These are phyloP conservation scores for Erysimum cheiri DNA, from an alignment of 441 rosid genomes.

Conservation along the genomic window DNA sequence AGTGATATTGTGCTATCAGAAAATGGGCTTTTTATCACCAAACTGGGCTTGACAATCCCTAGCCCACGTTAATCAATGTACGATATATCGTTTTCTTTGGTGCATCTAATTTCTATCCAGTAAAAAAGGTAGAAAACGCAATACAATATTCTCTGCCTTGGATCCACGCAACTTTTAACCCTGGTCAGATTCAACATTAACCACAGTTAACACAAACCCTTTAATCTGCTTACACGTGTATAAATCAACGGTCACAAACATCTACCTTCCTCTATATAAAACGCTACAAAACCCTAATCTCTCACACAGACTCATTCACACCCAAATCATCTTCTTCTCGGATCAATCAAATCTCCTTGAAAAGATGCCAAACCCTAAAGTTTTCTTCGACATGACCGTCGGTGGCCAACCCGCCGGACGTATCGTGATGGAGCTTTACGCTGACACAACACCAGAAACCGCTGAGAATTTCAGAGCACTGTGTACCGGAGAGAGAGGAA, in stretches of 20 bases:
- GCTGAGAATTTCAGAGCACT: constrained; percentile 92
- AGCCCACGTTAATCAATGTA: background rate
- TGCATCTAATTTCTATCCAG: constrained; percentile 6
- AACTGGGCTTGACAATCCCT: background rate
- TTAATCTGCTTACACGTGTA: constrained; percentile 55
- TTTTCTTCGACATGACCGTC: constrained; percentile 75
- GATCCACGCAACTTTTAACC: constrained; percentile 45
- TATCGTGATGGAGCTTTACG: constrained; percentile 86
- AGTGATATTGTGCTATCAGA: too few species aligned
- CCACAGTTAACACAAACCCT: constrained; percentile 24
- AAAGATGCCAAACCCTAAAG: constrained; percentile 66
- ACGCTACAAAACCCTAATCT: constrained; percentile 42
- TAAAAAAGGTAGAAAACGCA: constrained; percentile 25
- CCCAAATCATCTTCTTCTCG: constrained; percentile 1
- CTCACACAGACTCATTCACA: background rate
- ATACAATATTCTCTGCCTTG: constrained; percentile 39
- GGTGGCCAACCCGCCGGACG: constrained; percentile 66
- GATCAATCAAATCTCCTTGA: background rate
- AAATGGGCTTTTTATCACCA: too few species aligned
- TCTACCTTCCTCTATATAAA: constrained; percentile 7
- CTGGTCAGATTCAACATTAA: constrained; percentile 35
- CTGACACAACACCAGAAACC: constrained; percentile 65
- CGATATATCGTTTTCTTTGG: constrained; percentile 7
- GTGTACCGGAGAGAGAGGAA: constrained; percentile 85
- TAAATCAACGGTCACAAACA: constrained; percentile 42